Conservation (phyloP, 176 grass and related monocot genomes). For the Bolboschoenus planiculmis region DNA sequence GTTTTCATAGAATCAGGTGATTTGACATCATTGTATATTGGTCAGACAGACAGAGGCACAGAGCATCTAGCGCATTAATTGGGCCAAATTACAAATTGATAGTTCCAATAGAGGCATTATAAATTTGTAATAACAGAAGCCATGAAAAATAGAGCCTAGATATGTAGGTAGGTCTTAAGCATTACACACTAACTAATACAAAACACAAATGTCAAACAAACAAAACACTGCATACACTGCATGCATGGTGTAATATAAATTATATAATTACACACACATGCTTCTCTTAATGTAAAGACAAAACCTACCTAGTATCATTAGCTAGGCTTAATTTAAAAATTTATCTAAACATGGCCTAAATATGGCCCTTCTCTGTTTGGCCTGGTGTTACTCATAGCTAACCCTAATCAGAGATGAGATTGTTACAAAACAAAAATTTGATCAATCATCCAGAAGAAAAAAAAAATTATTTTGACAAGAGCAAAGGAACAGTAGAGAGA, state of each 20-base stretch:
- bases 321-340: conserved; percentile 7
- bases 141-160: neutral
- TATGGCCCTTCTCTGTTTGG: neutral
- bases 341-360: neutral
- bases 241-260: too few relatives aligned
- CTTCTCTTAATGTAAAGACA: conserved; percentile 22
- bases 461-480: too few relatives aligned
- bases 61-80: neutral
- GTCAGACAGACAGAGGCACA: neutral
- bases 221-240: neutral
- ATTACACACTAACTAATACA: neutral
- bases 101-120: conserved; percentile 9
- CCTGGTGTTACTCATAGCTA: conserved; percentile 13
- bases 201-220: conserved; percentile 12
- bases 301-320: neutral
- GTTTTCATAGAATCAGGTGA: neutral
- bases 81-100: neutral
- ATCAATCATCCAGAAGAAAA: too few relatives aligned
- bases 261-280: conserved; percentile 14
- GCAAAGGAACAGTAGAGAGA: conserved; percentile 11
- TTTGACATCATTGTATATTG: conserved; percentile 6
- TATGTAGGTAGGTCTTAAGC: conserved; percentile 5
- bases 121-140: neutral
- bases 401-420: neutral
- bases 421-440: conserved; percentile 4